Base-by-base conservation (phyloP, 2,329 filamentous ascomycete species). In the Fusarium brachygibbosum region DNA sequence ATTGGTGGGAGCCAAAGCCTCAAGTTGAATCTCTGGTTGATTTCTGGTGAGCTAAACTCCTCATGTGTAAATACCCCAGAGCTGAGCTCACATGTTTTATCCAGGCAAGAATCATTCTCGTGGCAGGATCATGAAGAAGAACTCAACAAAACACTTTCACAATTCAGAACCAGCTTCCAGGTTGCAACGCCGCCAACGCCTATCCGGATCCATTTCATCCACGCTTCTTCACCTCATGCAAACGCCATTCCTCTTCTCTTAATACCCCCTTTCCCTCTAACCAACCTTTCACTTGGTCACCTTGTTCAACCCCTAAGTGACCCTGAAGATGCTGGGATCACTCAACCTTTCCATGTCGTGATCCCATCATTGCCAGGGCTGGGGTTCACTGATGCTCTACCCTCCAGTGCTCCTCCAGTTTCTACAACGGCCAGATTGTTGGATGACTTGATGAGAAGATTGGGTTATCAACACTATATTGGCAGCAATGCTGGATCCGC, bases 341-440 rank as follows among this genome's bases (percentile, higher is more conserved):
- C 78, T 19, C 85, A 87, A 62, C 82, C 88, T 1, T 92, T 92
- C 71, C 87, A 92, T 72, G 75, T 92, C n/a, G 84, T 92, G 21
- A 86, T 87, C 21, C 90, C 90, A 2, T 88, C 87, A 42, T 82
- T 92, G 21, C 89, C 90, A 0, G 90, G 89, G 0, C 81, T 90
- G 45, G 90, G 88, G 17, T 92, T 92, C 73, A 91, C 89, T 75
- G 89, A 91, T 75, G 81, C 88, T 3, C 81, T 90, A 38, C 80
- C 82, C 1, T 81, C 82, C 56, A 83, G 84, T 48, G 78, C 78
- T 10, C 81, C 84, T 72, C 82, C 84, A n/a, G 77, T 88, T 57
- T 75, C 80, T 8, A 80, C 83, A 14, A 87, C 87, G 1, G 88
- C 87, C 1, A 81, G 82, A 3, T 77, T 90, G 14, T 83, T 91